These are phyloP conservation scores for Alternaria atra DNA, from an alignment of 2,329 filamentous ascomycete genomes.

Conservation along the genomic window DNA sequence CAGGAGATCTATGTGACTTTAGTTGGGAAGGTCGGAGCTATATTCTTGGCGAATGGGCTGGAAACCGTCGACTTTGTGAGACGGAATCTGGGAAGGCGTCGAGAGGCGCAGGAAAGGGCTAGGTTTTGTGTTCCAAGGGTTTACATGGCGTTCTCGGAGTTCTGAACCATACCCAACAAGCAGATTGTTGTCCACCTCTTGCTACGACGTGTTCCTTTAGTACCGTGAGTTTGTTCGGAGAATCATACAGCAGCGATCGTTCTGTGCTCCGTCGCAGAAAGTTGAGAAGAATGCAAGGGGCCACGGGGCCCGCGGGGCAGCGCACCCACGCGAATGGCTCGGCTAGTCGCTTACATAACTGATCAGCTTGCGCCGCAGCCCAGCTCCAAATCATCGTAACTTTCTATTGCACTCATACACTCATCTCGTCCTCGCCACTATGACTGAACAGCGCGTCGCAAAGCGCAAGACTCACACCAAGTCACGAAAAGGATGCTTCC, in stretches of 20 bases:
- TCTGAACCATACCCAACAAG: not conserved
- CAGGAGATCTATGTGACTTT: rapidly evolving
- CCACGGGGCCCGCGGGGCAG: not conserved
- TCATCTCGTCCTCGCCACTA: conserved; percentile 4
- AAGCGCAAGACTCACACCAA: conserved; percentile 47
- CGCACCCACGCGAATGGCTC: conserved; percentile 4
- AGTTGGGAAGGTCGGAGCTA: not conserved
- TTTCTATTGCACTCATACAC: conserved; percentile 2
- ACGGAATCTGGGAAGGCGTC: not conserved
- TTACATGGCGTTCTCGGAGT: not conserved
- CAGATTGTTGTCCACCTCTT: not conserved
- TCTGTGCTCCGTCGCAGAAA: not conserved
- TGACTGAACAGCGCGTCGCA: conserved; percentile 31
- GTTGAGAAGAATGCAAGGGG: not conserved
- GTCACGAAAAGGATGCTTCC: conserved; percentile 41
- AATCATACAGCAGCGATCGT: not conserved
- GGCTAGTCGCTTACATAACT: conserved; percentile 18
- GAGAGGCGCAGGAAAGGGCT: not conserved
- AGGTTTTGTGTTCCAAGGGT: not conserved
- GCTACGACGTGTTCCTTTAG: not conserved
- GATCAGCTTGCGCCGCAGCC: not conserved
- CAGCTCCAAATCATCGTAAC: not conserved
- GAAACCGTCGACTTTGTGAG: not conserved
- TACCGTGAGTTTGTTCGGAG: not conserved
- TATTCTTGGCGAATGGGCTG: not conserved